phyloP scores from a whole-genome alignment of 169 alveolate genomes.

The Perkinsus olseni region DNA sequence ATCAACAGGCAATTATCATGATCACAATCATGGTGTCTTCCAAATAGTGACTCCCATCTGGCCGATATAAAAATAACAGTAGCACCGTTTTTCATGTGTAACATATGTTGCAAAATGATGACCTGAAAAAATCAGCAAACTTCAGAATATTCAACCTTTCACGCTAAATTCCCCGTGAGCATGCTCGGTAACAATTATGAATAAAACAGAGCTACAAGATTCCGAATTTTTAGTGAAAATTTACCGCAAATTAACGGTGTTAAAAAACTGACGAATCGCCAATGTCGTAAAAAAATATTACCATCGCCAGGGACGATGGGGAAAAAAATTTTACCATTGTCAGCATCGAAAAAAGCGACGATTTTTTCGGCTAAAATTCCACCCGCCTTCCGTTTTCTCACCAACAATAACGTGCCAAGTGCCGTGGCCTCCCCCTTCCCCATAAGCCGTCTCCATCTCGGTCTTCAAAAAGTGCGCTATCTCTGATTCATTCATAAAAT shows the following conservation, averaged over 20 bases:
- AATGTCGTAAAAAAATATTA: too few relatives aligned
- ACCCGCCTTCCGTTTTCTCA: not conserved
- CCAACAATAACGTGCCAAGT: slow-evolving; percentile 14
- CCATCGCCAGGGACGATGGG: too few relatives aligned
- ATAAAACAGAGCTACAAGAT: too few relatives aligned
- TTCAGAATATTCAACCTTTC: too few relatives aligned
- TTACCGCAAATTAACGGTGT: too few relatives aligned
- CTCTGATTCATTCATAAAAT: not conserved
- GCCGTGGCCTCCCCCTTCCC: not conserved
- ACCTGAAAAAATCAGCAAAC: too few relatives aligned
- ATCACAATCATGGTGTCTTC: slow-evolving; percentile 8
- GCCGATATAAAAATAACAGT: slow-evolving; percentile 6
- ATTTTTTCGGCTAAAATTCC: not conserved
- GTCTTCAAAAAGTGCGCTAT: slow-evolving; percentile 1
- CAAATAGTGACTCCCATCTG: slow-evolving; percentile 2
- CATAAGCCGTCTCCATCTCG: not conserved
- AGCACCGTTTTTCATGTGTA: not conserved
- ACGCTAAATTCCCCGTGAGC: too few relatives aligned
- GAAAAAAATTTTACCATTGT: too few relatives aligned
- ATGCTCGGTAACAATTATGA: too few relatives aligned
- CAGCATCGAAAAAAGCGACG: not conserved
- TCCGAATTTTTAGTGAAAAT: too few relatives aligned
- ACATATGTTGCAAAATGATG: not conserved
- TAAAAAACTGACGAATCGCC: too few relatives aligned
- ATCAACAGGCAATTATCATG: too few relatives aligned